Percentiles rank a stretch among this genome's conserved stretches.
Conservation (phyloP, 306 rosid genomes). For the Mucuna pruriens region DNA sequence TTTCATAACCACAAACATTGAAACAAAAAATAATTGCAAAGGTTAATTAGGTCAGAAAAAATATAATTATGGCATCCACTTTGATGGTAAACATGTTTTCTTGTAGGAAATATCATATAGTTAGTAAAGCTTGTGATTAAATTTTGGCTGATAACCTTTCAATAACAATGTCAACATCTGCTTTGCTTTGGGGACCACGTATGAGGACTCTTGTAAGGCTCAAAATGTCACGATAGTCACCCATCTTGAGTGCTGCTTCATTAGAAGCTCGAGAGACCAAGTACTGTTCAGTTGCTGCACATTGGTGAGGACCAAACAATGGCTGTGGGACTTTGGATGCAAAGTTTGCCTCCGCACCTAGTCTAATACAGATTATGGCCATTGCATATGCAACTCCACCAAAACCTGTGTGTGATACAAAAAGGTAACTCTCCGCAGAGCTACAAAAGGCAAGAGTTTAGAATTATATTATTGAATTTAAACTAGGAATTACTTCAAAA, state of each 20-base stretch:
- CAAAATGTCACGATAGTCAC: constrained; percentile 91
- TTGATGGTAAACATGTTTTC: constrained; percentile 19
- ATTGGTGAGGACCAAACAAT: constrained; percentile 43
- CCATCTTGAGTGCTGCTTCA: constrained; percentile 76
- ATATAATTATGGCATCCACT: neutral
- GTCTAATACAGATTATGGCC: constrained; percentile 78
- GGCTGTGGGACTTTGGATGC: constrained; percentile 53
- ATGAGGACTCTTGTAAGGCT: constrained; percentile 88
- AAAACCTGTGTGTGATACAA: constrained; percentile 89
- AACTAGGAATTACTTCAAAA: neutral
- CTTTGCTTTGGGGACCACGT: constrained; percentile 91
- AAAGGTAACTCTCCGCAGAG: constrained; percentile 83
- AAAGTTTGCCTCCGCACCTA: constrained; percentile 57
- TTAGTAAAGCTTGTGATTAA: constrained; percentile 7
- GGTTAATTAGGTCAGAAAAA: neutral
- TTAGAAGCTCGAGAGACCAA: constrained; percentile 56
- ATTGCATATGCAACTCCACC: constrained; percentile 93
- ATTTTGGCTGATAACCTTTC: constrained; percentile 60
- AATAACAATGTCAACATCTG: constrained; percentile 75
- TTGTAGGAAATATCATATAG: neutral
- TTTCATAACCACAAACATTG: neutral
- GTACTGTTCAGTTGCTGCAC: constrained; percentile 44
- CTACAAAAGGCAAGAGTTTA: constrained; percentile 52
- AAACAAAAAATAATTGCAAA: neutral
- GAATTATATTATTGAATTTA: constrained; percentile 30